These are phyloP conservation scores for Astrothelium subdiscretum DNA, from an alignment of 495 filamentous ascomycete genomes.

Conservation along the genomic window DNA sequence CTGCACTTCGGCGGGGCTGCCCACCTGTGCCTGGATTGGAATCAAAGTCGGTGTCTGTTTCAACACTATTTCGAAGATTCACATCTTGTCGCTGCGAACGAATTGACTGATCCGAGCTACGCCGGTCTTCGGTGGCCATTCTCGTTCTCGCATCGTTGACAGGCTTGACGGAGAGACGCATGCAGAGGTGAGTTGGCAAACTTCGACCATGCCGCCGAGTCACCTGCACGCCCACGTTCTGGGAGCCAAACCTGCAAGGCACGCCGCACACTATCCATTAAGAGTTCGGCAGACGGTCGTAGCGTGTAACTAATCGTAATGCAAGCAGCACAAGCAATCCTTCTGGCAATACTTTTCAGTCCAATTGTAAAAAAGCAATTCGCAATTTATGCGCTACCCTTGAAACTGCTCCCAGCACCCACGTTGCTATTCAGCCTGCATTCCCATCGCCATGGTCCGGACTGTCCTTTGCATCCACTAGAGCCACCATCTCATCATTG, in stretches of 20 bases:
- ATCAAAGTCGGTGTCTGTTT: background rate
- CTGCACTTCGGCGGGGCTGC: background rate
- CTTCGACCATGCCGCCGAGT: background rate
- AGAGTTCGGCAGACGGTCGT: background rate
- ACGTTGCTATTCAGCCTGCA: background rate
- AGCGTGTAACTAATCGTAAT: slow-evolving; percentile 1
- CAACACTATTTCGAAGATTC: background rate
- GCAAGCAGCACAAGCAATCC: background rate
- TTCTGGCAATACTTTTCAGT: background rate
- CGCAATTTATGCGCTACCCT: background rate
- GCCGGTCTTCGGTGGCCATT: background rate
- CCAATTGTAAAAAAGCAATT: background rate
- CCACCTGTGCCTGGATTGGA: background rate
- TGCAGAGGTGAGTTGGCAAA: slow-evolving; percentile 2
- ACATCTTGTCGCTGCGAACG: background rate
- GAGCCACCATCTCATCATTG: background rate
- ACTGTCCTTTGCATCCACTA: background rate
- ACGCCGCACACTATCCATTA: background rate
- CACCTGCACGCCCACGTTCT: background rate
- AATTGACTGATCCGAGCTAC: background rate
- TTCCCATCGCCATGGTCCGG: background rate
- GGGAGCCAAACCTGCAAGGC: background rate
- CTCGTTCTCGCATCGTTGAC: background rate
- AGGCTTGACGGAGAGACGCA: background rate
- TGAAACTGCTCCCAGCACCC: background rate